These are phyloP conservation scores for Saitozyma sp. DNA, from an alignment of 768 basidiomycete genomes.

Conservation along the genomic window DNA sequence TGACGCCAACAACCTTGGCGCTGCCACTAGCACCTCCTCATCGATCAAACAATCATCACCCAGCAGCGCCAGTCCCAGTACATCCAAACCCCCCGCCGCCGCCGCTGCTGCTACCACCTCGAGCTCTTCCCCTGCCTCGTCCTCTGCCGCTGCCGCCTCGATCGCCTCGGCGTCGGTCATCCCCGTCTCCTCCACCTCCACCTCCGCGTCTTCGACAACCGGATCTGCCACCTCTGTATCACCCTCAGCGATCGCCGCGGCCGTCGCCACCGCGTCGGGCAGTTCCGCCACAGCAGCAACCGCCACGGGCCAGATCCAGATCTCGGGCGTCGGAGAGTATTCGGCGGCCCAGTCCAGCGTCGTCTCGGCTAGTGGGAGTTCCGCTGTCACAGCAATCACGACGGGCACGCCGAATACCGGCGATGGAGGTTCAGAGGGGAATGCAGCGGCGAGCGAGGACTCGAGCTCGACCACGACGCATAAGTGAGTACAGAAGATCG, in stretches of 20 bases:
- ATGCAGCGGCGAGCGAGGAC: not conserved
- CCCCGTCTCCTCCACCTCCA: not conserved
- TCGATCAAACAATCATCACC: not conserved
- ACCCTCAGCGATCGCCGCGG: slow-evolving; percentile 1
- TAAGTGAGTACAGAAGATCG: not conserved
- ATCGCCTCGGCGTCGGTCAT: slow-evolving; percentile 5
- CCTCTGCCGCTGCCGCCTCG: not conserved
- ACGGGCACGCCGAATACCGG: not conserved
- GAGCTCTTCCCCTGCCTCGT: not conserved
- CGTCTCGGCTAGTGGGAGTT: not conserved
- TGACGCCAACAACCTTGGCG: not conserved
- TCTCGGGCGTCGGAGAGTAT: slow-evolving; percentile 57
- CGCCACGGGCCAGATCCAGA: slow-evolving; percentile 58
- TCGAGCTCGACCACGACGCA: not conserved
- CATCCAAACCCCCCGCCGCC: slow-evolving; percentile 3
- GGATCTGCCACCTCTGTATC: not conserved
- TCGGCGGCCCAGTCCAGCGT: slow-evolving; percentile 56
- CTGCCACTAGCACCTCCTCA: not conserved
- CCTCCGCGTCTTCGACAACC: slow-evolving; percentile 2
- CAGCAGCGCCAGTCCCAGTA: not conserved
- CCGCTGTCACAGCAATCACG: not conserved
- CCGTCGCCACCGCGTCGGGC: not conserved
- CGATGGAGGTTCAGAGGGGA: not conserved
- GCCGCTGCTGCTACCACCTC: slow-evolving; percentile 3
- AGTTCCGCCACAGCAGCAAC: slow-evolving; percentile 52